These are phyloP conservation scores for Trichoderma atrobrunneum DNA, from an alignment of 2,329 filamentous ascomycete genomes.

Conservation along the genomic window DNA sequence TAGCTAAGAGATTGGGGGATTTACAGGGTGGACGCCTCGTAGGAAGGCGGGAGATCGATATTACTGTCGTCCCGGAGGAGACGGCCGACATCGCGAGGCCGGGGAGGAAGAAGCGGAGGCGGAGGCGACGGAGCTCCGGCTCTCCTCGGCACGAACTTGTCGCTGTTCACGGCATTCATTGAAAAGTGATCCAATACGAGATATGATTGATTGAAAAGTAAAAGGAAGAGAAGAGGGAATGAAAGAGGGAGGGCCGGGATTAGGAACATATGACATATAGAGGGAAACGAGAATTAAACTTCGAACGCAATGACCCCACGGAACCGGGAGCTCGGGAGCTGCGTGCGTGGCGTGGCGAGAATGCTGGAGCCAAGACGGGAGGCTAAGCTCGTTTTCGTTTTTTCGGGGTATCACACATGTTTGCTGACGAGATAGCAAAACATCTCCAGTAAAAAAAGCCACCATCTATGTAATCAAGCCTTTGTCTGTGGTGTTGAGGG, in stretches of 20 bases:
- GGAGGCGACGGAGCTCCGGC: background rate
- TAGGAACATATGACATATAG: background rate
- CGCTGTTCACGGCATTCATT: background rate
- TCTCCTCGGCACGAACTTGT: background rate
- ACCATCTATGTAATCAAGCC: background rate
- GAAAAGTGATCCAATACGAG: too few species aligned
- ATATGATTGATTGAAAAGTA: background rate
- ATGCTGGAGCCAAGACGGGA: background rate
- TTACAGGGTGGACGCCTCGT: conserved; percentile 14
- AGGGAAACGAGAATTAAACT: background rate
- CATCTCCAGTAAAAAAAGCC: background rate
- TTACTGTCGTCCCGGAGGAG: background rate
- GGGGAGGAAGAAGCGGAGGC: background rate
- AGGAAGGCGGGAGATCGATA: conserved; percentile 10
- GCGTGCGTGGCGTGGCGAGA: background rate
- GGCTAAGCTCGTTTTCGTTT: background rate
- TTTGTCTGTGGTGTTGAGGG: background rate
- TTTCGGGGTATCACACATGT: background rate
- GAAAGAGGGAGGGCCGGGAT: background rate
- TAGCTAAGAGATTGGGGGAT: background rate
- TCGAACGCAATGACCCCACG: background rate
- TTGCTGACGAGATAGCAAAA: background rate
- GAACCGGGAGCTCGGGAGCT: background rate
- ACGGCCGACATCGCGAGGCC: background rate
- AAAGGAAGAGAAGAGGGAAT: background rate